These are phyloP conservation scores for Lentinula aciculospora DNA, from an alignment of 768 basidiomycete species.

Conservation along the genomic window DNA sequence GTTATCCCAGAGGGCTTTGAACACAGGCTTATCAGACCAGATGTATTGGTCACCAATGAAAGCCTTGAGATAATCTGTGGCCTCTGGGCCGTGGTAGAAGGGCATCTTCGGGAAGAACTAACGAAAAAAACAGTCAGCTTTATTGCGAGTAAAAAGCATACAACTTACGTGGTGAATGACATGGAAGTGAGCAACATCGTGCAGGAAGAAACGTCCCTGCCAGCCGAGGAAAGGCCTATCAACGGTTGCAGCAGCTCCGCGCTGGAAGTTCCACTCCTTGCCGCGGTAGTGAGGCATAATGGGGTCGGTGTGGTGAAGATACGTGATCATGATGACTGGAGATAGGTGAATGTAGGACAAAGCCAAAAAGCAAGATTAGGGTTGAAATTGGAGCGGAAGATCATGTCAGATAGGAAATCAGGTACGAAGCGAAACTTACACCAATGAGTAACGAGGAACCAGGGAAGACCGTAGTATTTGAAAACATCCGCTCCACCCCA, in stretches of 20 bases:
- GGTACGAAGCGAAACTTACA: slow-evolving; percentile 26
- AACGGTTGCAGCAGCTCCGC: slow-evolving; percentile 57
- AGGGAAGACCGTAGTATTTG: slow-evolving; percentile 48
- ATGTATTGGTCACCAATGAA: slow-evolving; percentile 49
- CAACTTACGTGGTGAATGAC: slow-evolving; percentile 52
- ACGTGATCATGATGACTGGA: slow-evolving; percentile 40
- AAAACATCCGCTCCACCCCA: slow-evolving; percentile 36
- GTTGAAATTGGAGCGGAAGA: not conserved
- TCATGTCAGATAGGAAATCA: not conserved
- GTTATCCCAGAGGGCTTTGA: slow-evolving; percentile 45
- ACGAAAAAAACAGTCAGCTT: not conserved
- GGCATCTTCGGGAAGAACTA: slow-evolving; percentile 60
- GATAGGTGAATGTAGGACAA: not conserved
- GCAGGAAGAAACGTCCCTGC: slow-evolving; percentile 65
- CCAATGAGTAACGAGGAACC: slow-evolving; percentile 53
- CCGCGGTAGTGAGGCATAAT: slow-evolving; percentile 52
- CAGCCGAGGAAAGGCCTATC: slow-evolving; percentile 55
- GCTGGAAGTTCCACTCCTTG: slow-evolving; percentile 53
- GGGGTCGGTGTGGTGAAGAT: slow-evolving; percentile 63
- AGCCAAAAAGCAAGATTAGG: not conserved
- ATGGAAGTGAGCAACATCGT: slow-evolving; percentile 60
- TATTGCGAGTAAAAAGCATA: not conserved
- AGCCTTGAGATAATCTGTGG: slow-evolving; percentile 41
- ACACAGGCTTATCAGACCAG: slow-evolving; percentile 31
- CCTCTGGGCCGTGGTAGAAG: slow-evolving; percentile 50